Evolutionary conservation across 2,329 filamentous ascomycete genomes (phyloP).

Genomic region (Talaromyces rugulosus): DNA sequence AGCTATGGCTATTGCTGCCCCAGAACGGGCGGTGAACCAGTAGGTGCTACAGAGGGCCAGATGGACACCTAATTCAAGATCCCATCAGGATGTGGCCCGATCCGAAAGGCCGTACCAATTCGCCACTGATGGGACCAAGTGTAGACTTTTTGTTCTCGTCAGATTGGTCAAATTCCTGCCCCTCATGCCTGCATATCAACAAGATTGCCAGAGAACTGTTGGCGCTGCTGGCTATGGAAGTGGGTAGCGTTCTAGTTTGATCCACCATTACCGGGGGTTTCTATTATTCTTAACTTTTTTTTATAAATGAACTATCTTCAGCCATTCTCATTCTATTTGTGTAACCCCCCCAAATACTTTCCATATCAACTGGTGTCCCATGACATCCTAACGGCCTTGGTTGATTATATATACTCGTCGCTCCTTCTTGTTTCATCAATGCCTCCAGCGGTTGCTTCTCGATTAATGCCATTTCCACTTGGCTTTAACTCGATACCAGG

Average conservation of each 20-base stretch:
- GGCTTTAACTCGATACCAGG: constrained; percentile 28
- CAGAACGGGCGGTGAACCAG: not conserved
- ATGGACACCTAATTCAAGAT: not conserved
- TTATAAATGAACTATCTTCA: not conserved
- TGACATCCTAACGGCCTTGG: not conserved
- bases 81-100: not conserved
- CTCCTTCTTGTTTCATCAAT: constrained; percentile 20
- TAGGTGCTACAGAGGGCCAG: not conserved
- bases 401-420: not conserved
- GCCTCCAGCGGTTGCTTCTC: constrained; percentile 27
- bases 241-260: not conserved
- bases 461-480: constrained; percentile 27
- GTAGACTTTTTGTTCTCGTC: not conserved
- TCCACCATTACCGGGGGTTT: not conserved
- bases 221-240: not conserved
- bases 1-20: not conserved
- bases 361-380: not conserved
- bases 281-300: not conserved
- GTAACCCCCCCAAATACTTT: not conserved
- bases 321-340: not conserved
- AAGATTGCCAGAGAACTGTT: not conserved
- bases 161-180: not conserved
- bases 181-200: not conserved
- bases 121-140: not conserved
- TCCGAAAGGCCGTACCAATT: not conserved